Base-by-base conservation (phyloP, 805 yeast genomes). In the Metschnikowia cubensis region DNA sequence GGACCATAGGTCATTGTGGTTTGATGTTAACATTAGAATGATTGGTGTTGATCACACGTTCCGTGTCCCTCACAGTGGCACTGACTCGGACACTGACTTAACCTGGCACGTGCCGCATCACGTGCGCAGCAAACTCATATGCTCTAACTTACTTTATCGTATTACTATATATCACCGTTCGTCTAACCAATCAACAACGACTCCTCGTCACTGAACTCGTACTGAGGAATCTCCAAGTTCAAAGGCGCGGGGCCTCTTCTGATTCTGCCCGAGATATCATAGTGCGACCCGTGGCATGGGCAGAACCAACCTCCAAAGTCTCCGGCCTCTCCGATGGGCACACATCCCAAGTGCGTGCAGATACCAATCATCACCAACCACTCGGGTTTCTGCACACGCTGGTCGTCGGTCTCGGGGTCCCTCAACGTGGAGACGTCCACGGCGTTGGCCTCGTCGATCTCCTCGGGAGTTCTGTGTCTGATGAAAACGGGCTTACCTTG, bases 221-320 rank as follows among this genome's bases (percentile, higher is more conserved):
- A 94, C 63, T 82, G 79, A 64, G 99, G 99, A 65, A 94, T 81
- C 80, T 94, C 99, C 79, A 94, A 83, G 82, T 94, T 94, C 74
- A 89, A 83, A 68, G 99, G 99, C 70, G 99, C 99, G 64, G 99
- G 99, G 64, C 99, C 99, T 80, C 84, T 92, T 85, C 99, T 89
- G 71, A 94, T 92, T 85, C 99, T 92, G 74, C 99, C 99, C 58
- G 97, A 91, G 77, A 95, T 95, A 78, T 94, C 99, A 77, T 94
- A 94, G 76, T 95, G 99, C 69, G 98, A 92, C 83, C 99, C 99
- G 82, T 95, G 99, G 81, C 99, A 94, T 60, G 99, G 99, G 77
- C 99, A 94, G 92, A 94, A 94, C 99, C 99, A 94, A 72, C 99
- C 99, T 72, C 97, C 98, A 65, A 82, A 94, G 75, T 94, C 99